A percentile compares a stretch with the other conserved stretches of the same genome.
Evolutionary conservation across 257 asterid species (phyloP).

Genomic region (Rauvolfia tetraphylla): DNA sequence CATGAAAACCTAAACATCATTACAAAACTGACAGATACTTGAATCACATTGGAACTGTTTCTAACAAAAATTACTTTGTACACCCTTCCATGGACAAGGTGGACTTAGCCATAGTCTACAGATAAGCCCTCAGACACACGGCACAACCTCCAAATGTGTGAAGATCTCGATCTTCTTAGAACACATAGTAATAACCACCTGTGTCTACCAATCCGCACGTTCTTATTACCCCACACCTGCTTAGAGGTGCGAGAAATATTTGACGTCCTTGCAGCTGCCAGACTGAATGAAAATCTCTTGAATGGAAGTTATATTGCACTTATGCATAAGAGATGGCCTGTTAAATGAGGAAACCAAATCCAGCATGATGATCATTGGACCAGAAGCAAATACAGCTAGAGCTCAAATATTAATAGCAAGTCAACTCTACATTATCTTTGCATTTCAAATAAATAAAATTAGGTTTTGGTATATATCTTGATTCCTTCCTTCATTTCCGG

Average conservation of each 20-base stretch:
- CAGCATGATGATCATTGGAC: constrained; percentile 18
- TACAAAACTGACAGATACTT: constrained; percentile 15
- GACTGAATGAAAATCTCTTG: constrained; percentile 70
- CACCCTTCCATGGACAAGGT: constrained; percentile 16
- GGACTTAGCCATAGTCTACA: constrained; percentile 85
- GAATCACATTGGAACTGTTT: constrained; percentile 49
- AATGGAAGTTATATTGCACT: constrained; percentile 33
- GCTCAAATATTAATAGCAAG: background rate
- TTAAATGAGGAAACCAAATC: constrained; percentile 9
- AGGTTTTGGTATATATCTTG: background rate
- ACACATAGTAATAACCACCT: constrained; percentile 50
- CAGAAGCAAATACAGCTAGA: constrained; percentile 11
- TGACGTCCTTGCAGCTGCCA: constrained; percentile 77
- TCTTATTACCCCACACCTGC: constrained; percentile 88
- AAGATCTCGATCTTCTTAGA: constrained; percentile 78
- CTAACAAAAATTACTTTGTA: constrained; percentile 30
- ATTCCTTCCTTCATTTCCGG: background rate
- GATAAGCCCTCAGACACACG: constrained; percentile 86
- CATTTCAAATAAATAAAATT: background rate
- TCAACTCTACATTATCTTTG: background rate
- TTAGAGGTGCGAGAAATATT: constrained; percentile 81
- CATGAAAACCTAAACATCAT: constrained; percentile 91
- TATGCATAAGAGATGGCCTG: constrained; percentile 69
- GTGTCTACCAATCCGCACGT: constrained; percentile 73
- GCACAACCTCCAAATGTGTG: constrained; percentile 93